Evolutionary conservation across 768 basidiomycete species (phyloP).

Genomic region (Suillus ampliporus): DNA sequence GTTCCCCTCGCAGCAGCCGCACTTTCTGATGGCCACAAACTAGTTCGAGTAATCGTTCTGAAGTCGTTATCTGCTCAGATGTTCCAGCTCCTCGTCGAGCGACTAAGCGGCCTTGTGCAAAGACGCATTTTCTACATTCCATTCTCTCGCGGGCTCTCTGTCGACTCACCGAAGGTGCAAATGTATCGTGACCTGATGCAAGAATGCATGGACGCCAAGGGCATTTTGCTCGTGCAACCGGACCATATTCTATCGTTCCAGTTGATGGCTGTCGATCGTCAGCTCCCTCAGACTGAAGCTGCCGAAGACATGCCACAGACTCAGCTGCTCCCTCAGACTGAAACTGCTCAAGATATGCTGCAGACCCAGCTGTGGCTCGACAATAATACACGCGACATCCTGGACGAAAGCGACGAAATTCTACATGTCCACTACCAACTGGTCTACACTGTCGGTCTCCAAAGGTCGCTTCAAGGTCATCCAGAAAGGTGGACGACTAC

Average conservation of each 20-base stretch:
- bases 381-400: constrained; percentile 42
- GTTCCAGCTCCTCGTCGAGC: constrained; percentile 52
- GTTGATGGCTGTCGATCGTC: constrained; percentile 50
- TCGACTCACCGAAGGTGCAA: constrained; percentile 22
- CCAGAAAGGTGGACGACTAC: constrained; percentile 43
- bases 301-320: constrained; percentile 30
- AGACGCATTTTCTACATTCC: constrained; percentile 56
- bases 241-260: constrained; percentile 59
- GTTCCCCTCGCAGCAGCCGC: constrained; percentile 47
- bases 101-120: constrained; percentile 50
- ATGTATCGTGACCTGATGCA: constrained; percentile 39
- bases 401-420: constrained; percentile 52
- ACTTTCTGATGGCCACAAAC: constrained; percentile 48
- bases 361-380: constrained; percentile 24
- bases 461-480: constrained; percentile 31
- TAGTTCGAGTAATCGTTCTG: constrained; percentile 56
- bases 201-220: constrained; percentile 45
- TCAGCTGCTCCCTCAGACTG: constrained; percentile 37
- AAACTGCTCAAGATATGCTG: constrained; percentile 10
- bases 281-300: constrained; percentile 18
- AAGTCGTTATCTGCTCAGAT: constrained; percentile 53
- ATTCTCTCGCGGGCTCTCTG: constrained; percentile 48
- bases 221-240: constrained; percentile 56
- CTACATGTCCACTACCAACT: constrained; percentile 44
- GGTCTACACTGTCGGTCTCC: constrained; percentile 42